phyloP scores from a whole-genome alignment of 371 early-diverging fungal genomes.

The Ecytonucleospora hepatopenaei region DNA sequence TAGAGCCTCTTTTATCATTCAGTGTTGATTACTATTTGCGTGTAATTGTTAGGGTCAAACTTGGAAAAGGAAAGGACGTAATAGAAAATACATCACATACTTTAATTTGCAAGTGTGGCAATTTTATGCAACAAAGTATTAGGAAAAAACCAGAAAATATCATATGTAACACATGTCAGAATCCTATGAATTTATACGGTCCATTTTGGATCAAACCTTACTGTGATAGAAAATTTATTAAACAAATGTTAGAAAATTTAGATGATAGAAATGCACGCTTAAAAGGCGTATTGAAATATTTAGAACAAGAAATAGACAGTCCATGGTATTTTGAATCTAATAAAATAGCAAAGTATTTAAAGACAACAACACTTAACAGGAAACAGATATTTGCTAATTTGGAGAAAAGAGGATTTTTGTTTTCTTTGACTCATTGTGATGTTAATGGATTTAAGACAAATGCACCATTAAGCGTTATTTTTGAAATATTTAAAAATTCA shows the following conservation, averaged over 20 bases:
- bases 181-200: conserved; percentile 67
- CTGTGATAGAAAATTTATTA: conserved; percentile 68
- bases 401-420: conserved; percentile 73
- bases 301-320: conserved; percentile 61
- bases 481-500: conserved; percentile 65
- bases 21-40: conserved; percentile 96
- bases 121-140: conserved; percentile 4
- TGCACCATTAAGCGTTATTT: conserved; percentile 73
- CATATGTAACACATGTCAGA: conserved; percentile 47
- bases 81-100: conserved; percentile 28
- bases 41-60: conserved; percentile 81
- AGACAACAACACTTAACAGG: conserved; percentile 36
- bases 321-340: conserved; percentile 49
- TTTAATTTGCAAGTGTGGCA: conserved; percentile 48
- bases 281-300: conserved; percentile 79
- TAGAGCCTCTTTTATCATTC: conserved; percentile 76
- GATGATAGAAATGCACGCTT: conserved; percentile 63
- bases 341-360: conserved; percentile 24
- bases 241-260: conserved; percentile 59
- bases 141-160: conserved; percentile 5
- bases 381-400: conserved; percentile 65
- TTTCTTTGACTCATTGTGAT: conserved; percentile 74
- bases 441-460: conserved; percentile 78
- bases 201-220: conserved; percentile 76
- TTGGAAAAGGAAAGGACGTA: conserved; percentile 53